These are phyloP conservation scores for Penicillium soppii DNA, from an alignment of 495 filamentous ascomycete species.

Conservation along the genomic window DNA sequence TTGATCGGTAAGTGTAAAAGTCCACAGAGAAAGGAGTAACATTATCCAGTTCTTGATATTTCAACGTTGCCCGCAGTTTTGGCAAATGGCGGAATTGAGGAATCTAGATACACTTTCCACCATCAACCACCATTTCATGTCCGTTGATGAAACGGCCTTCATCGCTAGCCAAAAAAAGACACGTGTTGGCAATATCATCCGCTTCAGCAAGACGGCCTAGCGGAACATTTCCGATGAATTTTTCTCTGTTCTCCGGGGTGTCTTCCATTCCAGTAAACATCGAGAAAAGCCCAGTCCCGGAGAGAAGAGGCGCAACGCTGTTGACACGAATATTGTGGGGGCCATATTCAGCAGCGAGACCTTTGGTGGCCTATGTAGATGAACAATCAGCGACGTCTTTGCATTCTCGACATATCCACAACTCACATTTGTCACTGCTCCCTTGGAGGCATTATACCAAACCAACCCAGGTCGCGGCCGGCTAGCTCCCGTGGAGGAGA, in stretches of 20 bases:
- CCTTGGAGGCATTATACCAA: conserved; percentile 71
- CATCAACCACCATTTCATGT: conserved; percentile 44
- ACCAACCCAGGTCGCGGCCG: conserved; percentile 65
- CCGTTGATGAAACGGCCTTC: conserved; percentile 73
- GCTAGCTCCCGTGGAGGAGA: conserved; percentile 62
- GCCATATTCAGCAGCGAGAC: conserved; percentile 67
- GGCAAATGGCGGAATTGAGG: conserved; percentile 3
- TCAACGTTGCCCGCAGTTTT: no score
- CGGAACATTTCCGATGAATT: conserved; percentile 66
- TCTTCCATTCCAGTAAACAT: conserved; percentile 65
- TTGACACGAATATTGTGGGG: conserved; percentile 66
- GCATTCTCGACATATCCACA: neutral
- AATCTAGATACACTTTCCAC: conserved; percentile 35
- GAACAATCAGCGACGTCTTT: neutral
- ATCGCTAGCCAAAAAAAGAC: conserved; percentile 64
- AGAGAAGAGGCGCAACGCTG: conserved; percentile 59
- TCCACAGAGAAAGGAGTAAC: no score
- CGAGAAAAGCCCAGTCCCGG: conserved; percentile 63
- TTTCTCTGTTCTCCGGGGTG: conserved; percentile 65
- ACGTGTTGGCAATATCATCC: conserved; percentile 66
- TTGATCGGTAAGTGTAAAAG: neutral
- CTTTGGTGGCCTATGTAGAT: conserved; percentile 52
- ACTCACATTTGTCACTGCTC: conserved; percentile 60
- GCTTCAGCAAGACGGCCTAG: conserved; percentile 63
- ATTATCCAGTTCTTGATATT: no score